Evolutionary conservation across 148 eudicot species (phyloP).

Genomic region (Rhododendron molle): DNA sequence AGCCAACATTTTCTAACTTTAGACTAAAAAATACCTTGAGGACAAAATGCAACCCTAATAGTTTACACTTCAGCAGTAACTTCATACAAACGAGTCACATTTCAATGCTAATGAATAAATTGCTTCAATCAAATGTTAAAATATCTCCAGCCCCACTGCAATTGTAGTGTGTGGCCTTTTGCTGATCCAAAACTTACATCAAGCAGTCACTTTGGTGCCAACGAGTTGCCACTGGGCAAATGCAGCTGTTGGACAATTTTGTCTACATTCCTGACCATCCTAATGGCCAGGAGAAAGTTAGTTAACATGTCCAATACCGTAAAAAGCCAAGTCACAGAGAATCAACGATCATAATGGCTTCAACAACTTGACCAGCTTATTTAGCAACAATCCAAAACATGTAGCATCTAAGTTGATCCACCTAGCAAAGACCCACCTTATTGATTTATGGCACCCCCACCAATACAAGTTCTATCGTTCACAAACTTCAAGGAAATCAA

Average conservation of each 20-base stretch:
- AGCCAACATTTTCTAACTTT: background rate
- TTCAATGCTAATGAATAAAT: background rate
- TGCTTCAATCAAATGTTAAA: background rate
- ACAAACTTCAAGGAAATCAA: conserved; percentile 4
- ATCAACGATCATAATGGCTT: background rate
- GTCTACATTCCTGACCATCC: background rate
- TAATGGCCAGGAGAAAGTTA: background rate
- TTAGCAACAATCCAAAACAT: background rate
- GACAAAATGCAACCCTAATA: background rate
- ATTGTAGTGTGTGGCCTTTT: background rate
- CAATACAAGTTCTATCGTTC: background rate
- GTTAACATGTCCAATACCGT: background rate
- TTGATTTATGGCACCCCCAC: background rate
- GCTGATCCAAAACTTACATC: background rate
- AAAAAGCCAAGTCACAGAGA: background rate
- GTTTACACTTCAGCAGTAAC: background rate
- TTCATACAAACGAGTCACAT: background rate
- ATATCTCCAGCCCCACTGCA: background rate
- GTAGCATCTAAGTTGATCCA: background rate
- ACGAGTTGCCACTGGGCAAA: background rate
- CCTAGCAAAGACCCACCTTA: background rate
- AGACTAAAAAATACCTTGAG: background rate
- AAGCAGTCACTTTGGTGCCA: background rate
- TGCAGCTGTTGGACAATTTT: background rate
- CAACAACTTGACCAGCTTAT: background rate